Base-by-base conservation (phyloP, 176 grass and related monocot genomes). In the Hsuehochloa calcarea region DNA sequence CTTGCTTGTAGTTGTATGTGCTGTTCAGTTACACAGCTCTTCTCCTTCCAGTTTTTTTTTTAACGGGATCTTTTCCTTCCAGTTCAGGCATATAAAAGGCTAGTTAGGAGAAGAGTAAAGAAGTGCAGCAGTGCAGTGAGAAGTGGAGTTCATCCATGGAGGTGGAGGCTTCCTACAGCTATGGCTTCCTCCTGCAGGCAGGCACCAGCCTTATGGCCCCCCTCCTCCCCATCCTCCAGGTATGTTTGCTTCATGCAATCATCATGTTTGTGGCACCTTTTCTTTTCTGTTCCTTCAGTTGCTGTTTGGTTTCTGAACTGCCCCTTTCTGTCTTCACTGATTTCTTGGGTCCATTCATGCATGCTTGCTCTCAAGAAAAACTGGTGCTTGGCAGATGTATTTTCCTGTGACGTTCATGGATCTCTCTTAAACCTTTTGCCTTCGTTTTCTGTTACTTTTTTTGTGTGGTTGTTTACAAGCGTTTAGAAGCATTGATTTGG, bases 111-210 rank as follows among this genome's bases (percentile, higher is more conserved):
- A n/a, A 17, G 47, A 52, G 80, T 17, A 37, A 11, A 38, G 58
- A 49, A 20, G 29, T 54, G 71, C 13, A 23, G 80, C 52, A 64
- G 54, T 86, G 65, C 71, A 13, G 49, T 4, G 45, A n/a, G 86
- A 41, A 63, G 63, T 85, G 63, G 78, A 17, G 47, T 4, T 45
- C 50, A 7, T 54, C 75, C 72, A 91, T 91, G 89, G 89, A 87
- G 75, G 70, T 87, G 8, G 89, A 87, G 1, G 62, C 76, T 84
- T 80, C 70, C 68, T 87, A 80, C 85, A 64, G 39, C 80, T 80
- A 80, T 84, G 89, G 81, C 62, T 84, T 70, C 75, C 74, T 43
- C 39, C 89, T 52, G 51, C 13, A 75, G 85, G 6, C 60, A 84
- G 75, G 81, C 69, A 91, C 70, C 84, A 84, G 51, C 74, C 74